phyloP scores from a whole-genome alignment of 164 flowering plant genomes.

The Houttuynia cordata region DNA sequence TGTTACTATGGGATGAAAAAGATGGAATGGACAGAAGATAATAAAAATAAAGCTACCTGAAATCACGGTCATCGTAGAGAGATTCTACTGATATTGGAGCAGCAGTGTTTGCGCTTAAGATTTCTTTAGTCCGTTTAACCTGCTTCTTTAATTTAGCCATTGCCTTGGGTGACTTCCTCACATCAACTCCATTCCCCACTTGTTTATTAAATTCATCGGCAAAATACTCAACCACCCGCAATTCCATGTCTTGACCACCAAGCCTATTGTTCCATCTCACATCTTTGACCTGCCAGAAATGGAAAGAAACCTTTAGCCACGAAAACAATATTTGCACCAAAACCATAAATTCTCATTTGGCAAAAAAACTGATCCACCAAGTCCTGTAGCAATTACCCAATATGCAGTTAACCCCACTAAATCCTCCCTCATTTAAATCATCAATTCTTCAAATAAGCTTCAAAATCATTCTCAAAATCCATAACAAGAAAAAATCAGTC shows the following conservation, averaged over 20 bases:
- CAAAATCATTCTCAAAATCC: too few relatives aligned
- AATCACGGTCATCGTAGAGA: slow-evolving; percentile 76
- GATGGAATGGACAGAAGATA: background rate
- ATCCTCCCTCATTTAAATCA: too few relatives aligned
- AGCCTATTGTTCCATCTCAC: slow-evolving; percentile 91
- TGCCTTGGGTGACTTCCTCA: slow-evolving; percentile 78
- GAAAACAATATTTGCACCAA: background rate
- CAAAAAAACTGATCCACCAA: background rate
- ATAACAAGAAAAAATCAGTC: too few relatives aligned
- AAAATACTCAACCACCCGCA: slow-evolving; percentile 82
- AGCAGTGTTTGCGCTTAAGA: slow-evolving; percentile 82
- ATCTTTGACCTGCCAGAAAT: slow-evolving; percentile 71
- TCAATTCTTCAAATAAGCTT: too few relatives aligned
- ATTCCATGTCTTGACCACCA: slow-evolving; percentile 90
- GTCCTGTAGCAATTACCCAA: too few relatives aligned
- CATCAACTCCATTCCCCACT: slow-evolving; percentile 76
- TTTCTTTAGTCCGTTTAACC: slow-evolving; percentile 97
- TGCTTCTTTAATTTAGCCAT: slow-evolving; percentile 99
- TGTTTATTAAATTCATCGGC: slow-evolving; percentile 92
- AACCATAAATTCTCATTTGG: background rate
- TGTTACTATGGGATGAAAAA: too few relatives aligned
- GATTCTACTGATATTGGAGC: slow-evolving; percentile 99
- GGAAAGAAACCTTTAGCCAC: background rate
- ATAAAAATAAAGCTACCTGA: slow-evolving; percentile 37
- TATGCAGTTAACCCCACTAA: too few relatives aligned